These are phyloP conservation scores for Vaucheria bursata DNA, from an alignment of 352 stramenopile genomes.

Conservation along the genomic window DNA sequence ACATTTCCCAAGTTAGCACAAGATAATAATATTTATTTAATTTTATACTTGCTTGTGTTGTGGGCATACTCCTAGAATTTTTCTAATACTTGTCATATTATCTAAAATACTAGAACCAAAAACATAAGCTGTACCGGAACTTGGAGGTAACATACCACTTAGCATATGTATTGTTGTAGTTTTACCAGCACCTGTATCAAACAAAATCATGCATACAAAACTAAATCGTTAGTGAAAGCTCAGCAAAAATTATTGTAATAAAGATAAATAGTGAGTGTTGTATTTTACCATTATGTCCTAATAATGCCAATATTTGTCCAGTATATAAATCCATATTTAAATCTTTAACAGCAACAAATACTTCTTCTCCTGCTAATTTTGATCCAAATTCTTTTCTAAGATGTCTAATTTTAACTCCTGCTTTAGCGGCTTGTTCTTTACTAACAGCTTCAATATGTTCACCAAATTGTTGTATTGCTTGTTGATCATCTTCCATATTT, in stretches of 20 bases:
- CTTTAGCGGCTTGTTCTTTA: no score
- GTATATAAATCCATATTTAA: conserved; percentile 72
- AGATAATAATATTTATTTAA: no score
- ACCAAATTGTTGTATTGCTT: background rate
- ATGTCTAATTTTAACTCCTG: background rate
- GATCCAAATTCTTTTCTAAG: background rate
- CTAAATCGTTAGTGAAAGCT: no score
- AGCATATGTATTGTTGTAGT: conserved; percentile 79
- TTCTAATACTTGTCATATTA: conserved; percentile 66
- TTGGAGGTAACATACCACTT: conserved; percentile 66
- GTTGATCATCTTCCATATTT: background rate
- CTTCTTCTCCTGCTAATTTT: no score
- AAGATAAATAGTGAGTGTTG: no score
- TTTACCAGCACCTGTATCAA: conserved; percentile 72
- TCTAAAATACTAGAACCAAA: conserved; percentile 51
- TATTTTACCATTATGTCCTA: conserved; percentile 91
- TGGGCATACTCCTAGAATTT: conserved; percentile 71
- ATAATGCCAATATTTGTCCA: conserved; percentile 77
- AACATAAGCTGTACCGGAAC: conserved; percentile 28
- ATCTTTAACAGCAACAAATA: conserved; percentile 60
- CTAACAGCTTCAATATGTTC: background rate
- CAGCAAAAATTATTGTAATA: no score
- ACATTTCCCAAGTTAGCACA: no score
- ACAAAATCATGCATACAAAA: no score
- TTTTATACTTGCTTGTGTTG: no score